Base-by-base conservation (phyloP, 225 moss, liverwort and hornwort species). In the Climacium dendroides region DNA sequence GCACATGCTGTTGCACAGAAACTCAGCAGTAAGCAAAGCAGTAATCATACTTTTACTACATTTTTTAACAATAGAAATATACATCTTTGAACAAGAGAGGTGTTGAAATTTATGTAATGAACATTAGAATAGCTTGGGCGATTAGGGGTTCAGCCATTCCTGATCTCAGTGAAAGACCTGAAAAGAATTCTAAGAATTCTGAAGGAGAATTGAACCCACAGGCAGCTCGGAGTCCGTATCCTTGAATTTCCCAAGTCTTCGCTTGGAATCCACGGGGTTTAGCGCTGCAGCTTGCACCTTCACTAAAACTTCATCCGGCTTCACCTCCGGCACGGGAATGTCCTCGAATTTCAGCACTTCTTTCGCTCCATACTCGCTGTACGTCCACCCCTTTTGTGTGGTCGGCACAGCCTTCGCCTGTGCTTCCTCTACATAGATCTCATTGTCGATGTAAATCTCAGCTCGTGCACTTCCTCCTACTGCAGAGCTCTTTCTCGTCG, bases 251-350 rank as follows among this genome's bases (percentile, higher is more conserved):
- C 96, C 98, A 50, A 76, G 9, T 16, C 90, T 93, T 45, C 96
- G 91, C 88, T 93, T 96, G 39, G 0, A 82, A 83, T 96, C 98
- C 86, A 96, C 93, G 65, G 96, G 96, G 66, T 97, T 97, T 79
- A 98, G 87, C 35, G 95, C 89, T 52, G 96, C 96, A 37, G 98
- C 96, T 63, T 92, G 90, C 84, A 98, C 96, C 83, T 88, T 94
- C 37, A 98, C 85, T 54, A 98, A 75, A 83, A 96, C 92, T 84
- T 96, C 93, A 79, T 98, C 92, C 32, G 94, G 85, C 47, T 85
- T 85, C 55, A 92, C 54, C n/a, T 91, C 84, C 34, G 95, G 96
- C 71, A 98, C 93, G 37, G 87, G 50, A 58, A 98, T 87, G 41
- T 96, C 95, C n/a, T 87, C 90, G 22, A 96, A 54, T 67, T 88